phyloP scores from a whole-genome alignment of 345 rosid species.

The Hypericum androsaemum region DNA sequence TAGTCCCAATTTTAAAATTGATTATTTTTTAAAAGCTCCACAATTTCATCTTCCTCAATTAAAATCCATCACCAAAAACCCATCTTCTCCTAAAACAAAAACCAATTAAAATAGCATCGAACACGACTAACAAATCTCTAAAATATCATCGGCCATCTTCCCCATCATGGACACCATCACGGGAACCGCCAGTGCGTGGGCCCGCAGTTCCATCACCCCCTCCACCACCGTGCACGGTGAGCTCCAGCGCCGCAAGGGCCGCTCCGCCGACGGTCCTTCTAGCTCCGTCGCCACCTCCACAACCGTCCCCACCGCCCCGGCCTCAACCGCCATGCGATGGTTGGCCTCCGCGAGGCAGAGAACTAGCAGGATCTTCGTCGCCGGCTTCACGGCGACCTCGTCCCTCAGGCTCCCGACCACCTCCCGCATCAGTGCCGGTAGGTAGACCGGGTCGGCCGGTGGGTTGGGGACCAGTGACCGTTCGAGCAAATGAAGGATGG shows the following conservation, averaged over 20 bases:
- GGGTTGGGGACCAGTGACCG: constrained; percentile 69
- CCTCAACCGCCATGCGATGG: constrained; percentile 73
- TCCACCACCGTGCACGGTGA: constrained; percentile 61
- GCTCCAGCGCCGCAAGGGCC: constrained; percentile 74
- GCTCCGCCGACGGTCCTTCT: constrained; percentile 59
- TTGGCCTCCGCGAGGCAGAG: constrained; percentile 69
- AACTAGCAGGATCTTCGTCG: constrained; percentile 59
- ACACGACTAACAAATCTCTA: too few species aligned
- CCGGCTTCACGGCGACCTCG: constrained; percentile 47
- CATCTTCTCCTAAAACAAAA: too few species aligned
- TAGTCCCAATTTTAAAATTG: too few species aligned
- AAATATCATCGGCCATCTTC: constrained; percentile 51
- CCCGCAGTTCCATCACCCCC: constrained; percentile 68
- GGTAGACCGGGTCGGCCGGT: constrained; percentile 57
- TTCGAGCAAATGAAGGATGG: constrained; percentile 61
- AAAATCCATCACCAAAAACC: too few species aligned
- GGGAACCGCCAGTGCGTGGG: constrained; percentile 78
- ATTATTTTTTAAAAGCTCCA: too few species aligned
- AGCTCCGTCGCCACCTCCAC: constrained; percentile 60
- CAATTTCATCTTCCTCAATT: too few species aligned
- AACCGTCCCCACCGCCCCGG: constrained; percentile 60
- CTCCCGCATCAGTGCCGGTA: constrained; percentile 55
- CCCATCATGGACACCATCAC: constrained; percentile 93
- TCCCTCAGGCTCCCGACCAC: constrained; percentile 40
- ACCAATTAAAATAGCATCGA: too few species aligned